Evolutionary conservation across 495 filamentous ascomycete species (phyloP).

Genomic region (Cercophora scortea): DNA sequence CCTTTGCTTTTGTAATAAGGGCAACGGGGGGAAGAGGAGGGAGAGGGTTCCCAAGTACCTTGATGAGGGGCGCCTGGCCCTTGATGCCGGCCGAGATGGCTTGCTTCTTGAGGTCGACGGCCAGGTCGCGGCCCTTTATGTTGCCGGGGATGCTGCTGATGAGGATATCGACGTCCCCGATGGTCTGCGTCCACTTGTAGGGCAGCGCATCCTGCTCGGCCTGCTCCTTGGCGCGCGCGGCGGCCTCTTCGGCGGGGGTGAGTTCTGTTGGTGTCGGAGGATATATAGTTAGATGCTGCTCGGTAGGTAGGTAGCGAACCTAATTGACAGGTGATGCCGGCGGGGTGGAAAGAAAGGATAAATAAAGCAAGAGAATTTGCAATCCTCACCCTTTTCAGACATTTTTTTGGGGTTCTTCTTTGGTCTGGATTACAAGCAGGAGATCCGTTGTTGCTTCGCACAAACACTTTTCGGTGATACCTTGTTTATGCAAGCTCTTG

Average conservation of each 20-base stretch:
- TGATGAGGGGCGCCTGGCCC: constrained; percentile 78
- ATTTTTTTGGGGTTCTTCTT: not conserved
- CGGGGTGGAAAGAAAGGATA: too few relatives aligned
- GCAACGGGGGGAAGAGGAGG: too few relatives aligned
- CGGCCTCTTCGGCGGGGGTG: constrained; percentile 55
- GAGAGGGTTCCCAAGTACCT: constrained; percentile 45
- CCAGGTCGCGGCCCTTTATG: constrained; percentile 76
- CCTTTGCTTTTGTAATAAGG: too few relatives aligned
- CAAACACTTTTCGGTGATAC: too few relatives aligned
- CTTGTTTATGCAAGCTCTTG: too few relatives aligned
- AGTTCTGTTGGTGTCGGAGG: constrained; percentile 29
- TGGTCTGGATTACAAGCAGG: not conserved
- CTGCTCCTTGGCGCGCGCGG: constrained; percentile 66
- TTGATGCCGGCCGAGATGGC: constrained; percentile 77
- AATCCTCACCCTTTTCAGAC: not conserved
- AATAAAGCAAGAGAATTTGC: too few relatives aligned
- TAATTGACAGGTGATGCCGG: too few relatives aligned
- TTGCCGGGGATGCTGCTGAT: constrained; percentile 61
- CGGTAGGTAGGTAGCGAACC: too few relatives aligned
- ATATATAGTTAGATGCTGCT: constrained; percentile 12
- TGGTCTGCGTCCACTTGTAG: constrained; percentile 98
- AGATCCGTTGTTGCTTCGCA: too few relatives aligned
- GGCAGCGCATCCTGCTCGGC: constrained; percentile 87
- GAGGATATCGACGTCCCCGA: constrained; percentile 78
- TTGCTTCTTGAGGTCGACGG: constrained; percentile 73